These are phyloP conservation scores for Kurtzmaniella quercitrusa DNA, from an alignment of 1,139 yeast species.

Conservation along the genomic window DNA sequence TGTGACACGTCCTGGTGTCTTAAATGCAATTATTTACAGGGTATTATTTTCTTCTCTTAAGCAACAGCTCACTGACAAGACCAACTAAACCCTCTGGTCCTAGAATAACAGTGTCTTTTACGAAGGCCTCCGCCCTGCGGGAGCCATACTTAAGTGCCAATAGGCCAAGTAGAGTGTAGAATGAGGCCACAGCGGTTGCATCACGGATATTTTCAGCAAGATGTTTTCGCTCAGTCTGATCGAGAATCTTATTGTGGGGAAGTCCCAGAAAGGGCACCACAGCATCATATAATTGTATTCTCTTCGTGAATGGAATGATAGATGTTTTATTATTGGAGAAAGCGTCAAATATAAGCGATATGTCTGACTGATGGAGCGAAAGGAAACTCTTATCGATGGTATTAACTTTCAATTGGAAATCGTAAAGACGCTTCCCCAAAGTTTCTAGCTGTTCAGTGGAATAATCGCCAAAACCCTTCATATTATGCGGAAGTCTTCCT, in stretches of 20 bases:
- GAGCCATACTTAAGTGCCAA: conserved; percentile 27
- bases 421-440: conserved; percentile 19
- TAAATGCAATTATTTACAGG: conserved; percentile 1
- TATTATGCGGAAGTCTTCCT: conserved; percentile 10
- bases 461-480: conserved; percentile 2
- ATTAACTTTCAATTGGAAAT: conserved; percentile 17
- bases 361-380: conserved; percentile 24
- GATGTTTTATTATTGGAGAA: conserved; percentile 17
- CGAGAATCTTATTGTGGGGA: conserved; percentile 11
- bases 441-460: conserved; percentile 17
- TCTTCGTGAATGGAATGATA: conserved; percentile 33
- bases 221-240: conserved; percentile 9
- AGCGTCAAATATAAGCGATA: conserved; percentile 17
- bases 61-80: conserved; percentile 12
- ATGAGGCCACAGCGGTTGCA: conserved; percentile 31
- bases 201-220: conserved; percentile 17
- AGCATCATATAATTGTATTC: conserved; percentile 22
- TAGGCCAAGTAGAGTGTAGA: conserved; percentile 39
- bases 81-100: conserved; percentile 25
- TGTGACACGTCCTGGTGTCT: neutral
- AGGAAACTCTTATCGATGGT: conserved; percentile 24
- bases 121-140: conserved; percentile 19
- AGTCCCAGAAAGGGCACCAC: conserved; percentile 32
- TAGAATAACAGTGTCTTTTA: conserved; percentile 26
- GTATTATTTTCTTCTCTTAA: neutral